Evolutionary conservation across 1,139 yeast species (phyloP), one percentile per base, ranked within the genome.

Genomic region (Magnusiomyces sp.): DNA sequence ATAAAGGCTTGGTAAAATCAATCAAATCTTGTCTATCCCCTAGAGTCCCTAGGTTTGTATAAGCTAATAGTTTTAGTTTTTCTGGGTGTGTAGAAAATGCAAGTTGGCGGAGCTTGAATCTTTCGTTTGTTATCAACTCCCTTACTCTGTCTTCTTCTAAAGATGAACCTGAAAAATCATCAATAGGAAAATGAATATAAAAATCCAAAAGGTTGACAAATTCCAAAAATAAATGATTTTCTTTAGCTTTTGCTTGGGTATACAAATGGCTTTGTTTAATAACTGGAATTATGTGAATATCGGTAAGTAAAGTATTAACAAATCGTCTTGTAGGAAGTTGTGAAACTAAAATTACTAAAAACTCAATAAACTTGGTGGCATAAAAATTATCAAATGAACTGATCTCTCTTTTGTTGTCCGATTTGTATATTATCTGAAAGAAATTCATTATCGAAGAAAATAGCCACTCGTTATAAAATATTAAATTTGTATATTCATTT

Each of bases 321-420:
- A 64, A 72, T 43, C 69, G 56, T 51, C 80, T 62, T 0, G 78
- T 69, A 0, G 77, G 74, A 13, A 70, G 57, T 51, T 71, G 75
- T 1, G 76, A 68, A 6, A 74, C 49, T 1, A 71, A 53, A 11
- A 58, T 50, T n/a, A 63, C 55, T 17, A 73, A 46, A 19, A 73
- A 53, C 20, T 58, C 50, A 13, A 71, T 31, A 1, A 64, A 50
- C 14, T 57, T 45, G 37, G 45, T 38, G 17, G 40, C 40, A 32
- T 46, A 52, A n/a, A 19, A 16, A 20, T 11, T 34, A 4, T 32
- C 45, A 5, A 20, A 37, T 11, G 17, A 20, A 37, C 9, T 20
- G 20, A 14, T 11, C n/a, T 37, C 10, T 37, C 19, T 37, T 7
- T 48, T 47, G 17, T 23, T 29, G 7, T n/a, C 31, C 2, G n/a